A percentile compares a stretch with the other conserved stretches of the same genome.
Evolutionary conservation across 1,284 basidiomycete species (phyloP).

Genomic region (Fomitopsis schrenkii): DNA sequence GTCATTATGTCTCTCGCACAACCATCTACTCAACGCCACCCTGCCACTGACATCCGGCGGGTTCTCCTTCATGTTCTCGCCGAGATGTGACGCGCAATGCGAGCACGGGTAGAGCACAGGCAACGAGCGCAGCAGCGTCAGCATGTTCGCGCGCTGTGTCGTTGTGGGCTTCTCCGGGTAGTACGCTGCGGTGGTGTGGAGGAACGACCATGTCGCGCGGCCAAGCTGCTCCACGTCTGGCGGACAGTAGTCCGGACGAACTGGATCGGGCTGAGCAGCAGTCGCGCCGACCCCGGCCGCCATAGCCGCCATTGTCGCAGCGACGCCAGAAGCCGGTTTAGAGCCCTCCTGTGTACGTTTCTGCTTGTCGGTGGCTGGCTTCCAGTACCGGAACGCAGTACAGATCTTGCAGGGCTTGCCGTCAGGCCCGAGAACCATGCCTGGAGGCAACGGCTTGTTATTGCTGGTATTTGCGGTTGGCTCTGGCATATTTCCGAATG

Average conservation of each 20-base stretch:
- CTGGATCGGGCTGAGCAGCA: slow-evolving; percentile 29
- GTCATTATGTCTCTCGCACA: slow-evolving; percentile 89
- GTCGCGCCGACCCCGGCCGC: slow-evolving; percentile 32
- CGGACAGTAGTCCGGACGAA: slow-evolving; percentile 70
- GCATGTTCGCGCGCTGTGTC: slow-evolving; percentile 76
- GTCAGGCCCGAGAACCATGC: slow-evolving; percentile 84
- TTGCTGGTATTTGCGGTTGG: not conserved
- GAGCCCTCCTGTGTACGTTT: not conserved
- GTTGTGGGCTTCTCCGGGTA: slow-evolving; percentile 79
- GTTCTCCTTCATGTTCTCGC: slow-evolving; percentile 54
- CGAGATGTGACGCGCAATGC: slow-evolving; percentile 81
- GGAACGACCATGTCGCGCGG: slow-evolving; percentile 91
- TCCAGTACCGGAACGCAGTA: slow-evolving; percentile 77
- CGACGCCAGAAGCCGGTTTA: slow-evolving; percentile 2
- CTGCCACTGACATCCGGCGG: slow-evolving; percentile 77
- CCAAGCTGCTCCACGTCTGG: slow-evolving; percentile 86
- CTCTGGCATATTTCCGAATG: not conserved
- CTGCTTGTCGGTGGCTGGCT: slow-evolving; percentile 35
- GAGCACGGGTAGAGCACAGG: slow-evolving; percentile 85
- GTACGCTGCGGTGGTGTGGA: slow-evolving; percentile 91
- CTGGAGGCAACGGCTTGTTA: slow-evolving; percentile 48
- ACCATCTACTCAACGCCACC: slow-evolving; percentile 72
- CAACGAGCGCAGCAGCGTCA: slow-evolving; percentile 70
- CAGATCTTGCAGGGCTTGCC: slow-evolving; percentile 94
- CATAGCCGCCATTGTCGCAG: slow-evolving; percentile 37